Evolutionary conservation across 495 filamentous ascomycete genomes (phyloP).

Genomic region (Tuber microsphaerosporum): DNA sequence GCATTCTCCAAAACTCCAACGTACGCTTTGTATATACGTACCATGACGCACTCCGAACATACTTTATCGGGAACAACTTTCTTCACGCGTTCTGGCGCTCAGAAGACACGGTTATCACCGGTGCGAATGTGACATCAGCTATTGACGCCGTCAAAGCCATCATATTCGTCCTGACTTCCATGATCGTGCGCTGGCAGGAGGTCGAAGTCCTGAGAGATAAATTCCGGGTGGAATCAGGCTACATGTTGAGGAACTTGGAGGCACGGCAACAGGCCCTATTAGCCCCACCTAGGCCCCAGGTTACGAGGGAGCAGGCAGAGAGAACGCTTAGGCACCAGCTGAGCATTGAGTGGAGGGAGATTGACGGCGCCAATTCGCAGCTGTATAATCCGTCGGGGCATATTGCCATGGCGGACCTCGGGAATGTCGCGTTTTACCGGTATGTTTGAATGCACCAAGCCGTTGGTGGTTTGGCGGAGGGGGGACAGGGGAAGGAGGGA

Average conservation of each 20-base stretch:
- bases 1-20: constrained; percentile 51
- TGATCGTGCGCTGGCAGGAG: constrained; percentile 42
- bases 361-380: constrained; percentile 4
- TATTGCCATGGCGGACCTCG: constrained; percentile 40
- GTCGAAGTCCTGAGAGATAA: constrained; percentile 39
- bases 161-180: constrained; percentile 34
- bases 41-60: constrained; percentile 64
- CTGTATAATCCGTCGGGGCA: constrained; percentile 38
- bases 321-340: constrained; percentile 11
- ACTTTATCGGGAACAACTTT: constrained; percentile 64
- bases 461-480: not conserved
- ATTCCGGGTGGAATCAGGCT: constrained; percentile 34
- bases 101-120: constrained; percentile 46
- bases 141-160: constrained; percentile 38
- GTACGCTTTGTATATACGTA: constrained; percentile 55
- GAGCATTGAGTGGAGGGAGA: constrained; percentile 26
- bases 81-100: constrained; percentile 57
- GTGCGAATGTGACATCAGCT: constrained; percentile 27
- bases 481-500: not conserved
- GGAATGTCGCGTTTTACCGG: constrained; percentile 41
- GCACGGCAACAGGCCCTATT: constrained; percentile 21
- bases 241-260: constrained; percentile 26
- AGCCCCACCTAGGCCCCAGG: not conserved
- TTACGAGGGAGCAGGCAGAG: constrained; percentile 11
- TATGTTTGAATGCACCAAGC: constrained; percentile 17